phyloP scores from a whole-genome alignment of 1,284 basidiomycete genomes.

The Rhodotorula mucilaginosa region DNA sequence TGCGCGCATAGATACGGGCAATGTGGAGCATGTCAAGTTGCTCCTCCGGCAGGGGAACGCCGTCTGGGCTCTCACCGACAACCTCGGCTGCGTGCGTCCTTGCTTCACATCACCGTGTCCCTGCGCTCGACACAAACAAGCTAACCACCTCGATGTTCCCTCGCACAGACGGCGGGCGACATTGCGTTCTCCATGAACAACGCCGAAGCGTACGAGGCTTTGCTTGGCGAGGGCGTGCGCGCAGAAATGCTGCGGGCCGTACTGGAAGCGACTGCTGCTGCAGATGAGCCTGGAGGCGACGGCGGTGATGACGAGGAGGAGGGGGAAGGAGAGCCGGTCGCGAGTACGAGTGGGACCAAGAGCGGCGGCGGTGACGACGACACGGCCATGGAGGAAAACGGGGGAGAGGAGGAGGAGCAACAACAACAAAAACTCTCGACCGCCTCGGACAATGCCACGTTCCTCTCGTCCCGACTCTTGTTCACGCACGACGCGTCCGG shows the following conservation, averaged over 20 bases:
- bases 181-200: constrained; percentile 83
- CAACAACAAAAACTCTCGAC: constrained; percentile 50
- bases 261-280: constrained; percentile 17
- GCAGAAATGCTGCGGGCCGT: constrained; percentile 53
- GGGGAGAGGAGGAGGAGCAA: constrained; percentile 4
- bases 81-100: constrained; percentile 39
- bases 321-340: not conserved
- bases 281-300: constrained; percentile 2
- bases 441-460: constrained; percentile 69
- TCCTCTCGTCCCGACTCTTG: constrained; percentile 67
- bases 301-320: constrained; percentile 3
- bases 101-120: too few relatives aligned
- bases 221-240: constrained; percentile 82
- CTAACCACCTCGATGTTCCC: not conserved
- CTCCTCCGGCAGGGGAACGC: constrained; percentile 75
- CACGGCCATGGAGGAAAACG: not conserved
- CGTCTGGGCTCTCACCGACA: constrained; percentile 72
- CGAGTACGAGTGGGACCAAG: constrained; percentile 1
- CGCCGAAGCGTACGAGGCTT: constrained; percentile 64
- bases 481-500: constrained; percentile 71
- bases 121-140: not conserved
- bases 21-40: constrained; percentile 57
- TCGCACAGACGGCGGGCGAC: constrained; percentile 72
- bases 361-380: constrained; percentile 27
- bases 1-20: constrained; percentile 28